A percentile compares a stretch with the other conserved stretches of the same genome.
Evolutionary conservation across 495 filamentous ascomycete species (phyloP).

Genomic region (Lepidopterella palustris): DNA sequence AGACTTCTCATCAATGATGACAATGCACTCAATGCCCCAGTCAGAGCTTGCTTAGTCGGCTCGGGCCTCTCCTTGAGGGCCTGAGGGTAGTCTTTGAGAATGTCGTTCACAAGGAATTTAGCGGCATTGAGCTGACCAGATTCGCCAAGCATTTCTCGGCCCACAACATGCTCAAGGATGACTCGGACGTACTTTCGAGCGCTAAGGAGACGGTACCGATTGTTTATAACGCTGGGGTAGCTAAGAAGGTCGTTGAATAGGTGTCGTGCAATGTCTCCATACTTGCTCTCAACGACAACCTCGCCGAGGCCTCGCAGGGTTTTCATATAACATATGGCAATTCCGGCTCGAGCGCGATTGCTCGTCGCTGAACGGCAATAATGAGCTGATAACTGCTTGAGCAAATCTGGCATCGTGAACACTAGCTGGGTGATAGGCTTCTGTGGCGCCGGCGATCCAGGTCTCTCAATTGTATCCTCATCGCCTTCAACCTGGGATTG

Average conservation of each 20-base stretch:
- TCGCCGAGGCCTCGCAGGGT: constrained; percentile 68
- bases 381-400: constrained; percentile 73
- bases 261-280: constrained; percentile 72
- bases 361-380: constrained; percentile 76
- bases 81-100: constrained; percentile 92
- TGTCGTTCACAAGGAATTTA: constrained; percentile 73
- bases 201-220: constrained; percentile 81
- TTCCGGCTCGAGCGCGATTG: constrained; percentile 71
- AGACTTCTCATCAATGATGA: constrained; percentile 70
- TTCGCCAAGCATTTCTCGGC: constrained; percentile 75
- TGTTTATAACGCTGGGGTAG: constrained; percentile 66
- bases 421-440: constrained; percentile 61
- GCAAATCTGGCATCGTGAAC: constrained; percentile 70
- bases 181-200: constrained; percentile 79
- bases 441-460: constrained; percentile 66
- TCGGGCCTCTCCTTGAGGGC: constrained; percentile 86
- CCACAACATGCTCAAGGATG: constrained; percentile 78
- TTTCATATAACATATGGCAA: constrained; percentile 81
- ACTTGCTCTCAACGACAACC: constrained; percentile 69
- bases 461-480: constrained; percentile 64
- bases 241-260: constrained; percentile 74
- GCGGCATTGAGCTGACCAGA: constrained; percentile 78
- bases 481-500: constrained; percentile 63
- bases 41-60: constrained; percentile 79
- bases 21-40: constrained; percentile 71